These are phyloP conservation scores for Penicillium sp. DNA, from an alignment of 2,329 filamentous ascomycete species.

Conservation along the genomic window DNA sequence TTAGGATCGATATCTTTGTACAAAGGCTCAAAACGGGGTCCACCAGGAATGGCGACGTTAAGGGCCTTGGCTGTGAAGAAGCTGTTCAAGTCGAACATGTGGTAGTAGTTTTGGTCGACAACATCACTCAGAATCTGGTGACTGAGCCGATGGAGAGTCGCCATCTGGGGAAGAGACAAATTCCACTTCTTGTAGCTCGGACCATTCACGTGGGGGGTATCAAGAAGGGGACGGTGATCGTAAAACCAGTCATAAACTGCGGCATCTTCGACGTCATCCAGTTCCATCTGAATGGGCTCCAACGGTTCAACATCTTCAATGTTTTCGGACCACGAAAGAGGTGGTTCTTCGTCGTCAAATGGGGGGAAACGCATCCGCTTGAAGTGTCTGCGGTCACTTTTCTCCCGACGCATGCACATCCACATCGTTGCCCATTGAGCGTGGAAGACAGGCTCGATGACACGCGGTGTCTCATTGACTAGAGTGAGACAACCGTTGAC, in stretches of 20 bases:
- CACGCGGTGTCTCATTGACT: slow-evolving; percentile 90
- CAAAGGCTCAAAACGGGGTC: slow-evolving; percentile 87
- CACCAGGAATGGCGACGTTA: slow-evolving; percentile 95
- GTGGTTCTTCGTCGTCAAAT: slow-evolving; percentile 96
- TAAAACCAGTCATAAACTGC: slow-evolving; percentile 97
- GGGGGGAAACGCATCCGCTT: slow-evolving; percentile 98
- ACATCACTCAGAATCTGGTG: slow-evolving; percentile 83
- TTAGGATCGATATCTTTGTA: slow-evolving; percentile 99
- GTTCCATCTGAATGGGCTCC: slow-evolving; percentile 96
- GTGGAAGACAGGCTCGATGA: slow-evolving; percentile 95
- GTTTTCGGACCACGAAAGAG: slow-evolving; percentile 95
- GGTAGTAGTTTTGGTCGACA: slow-evolving; percentile 93
- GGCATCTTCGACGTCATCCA: slow-evolving; percentile 85
- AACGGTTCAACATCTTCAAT: slow-evolving; percentile 96
- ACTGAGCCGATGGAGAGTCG: slow-evolving; percentile 82
- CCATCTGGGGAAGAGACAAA: slow-evolving; percentile 86
- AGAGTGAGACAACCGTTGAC: slow-evolving; percentile 94
- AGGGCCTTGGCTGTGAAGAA: slow-evolving; percentile 93
- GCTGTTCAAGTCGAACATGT: slow-evolving; percentile 90
- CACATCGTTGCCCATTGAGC: slow-evolving; percentile 99
- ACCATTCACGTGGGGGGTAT: slow-evolving; percentile 89
- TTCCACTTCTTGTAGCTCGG: slow-evolving; percentile 97
- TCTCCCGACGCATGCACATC: slow-evolving; percentile 95
- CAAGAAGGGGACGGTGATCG: slow-evolving; percentile 79
- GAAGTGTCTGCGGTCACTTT: slow-evolving; percentile 89